Evolutionary conservation across 106 monocot species (phyloP).

Genomic region (Chionographis japonica): DNA sequence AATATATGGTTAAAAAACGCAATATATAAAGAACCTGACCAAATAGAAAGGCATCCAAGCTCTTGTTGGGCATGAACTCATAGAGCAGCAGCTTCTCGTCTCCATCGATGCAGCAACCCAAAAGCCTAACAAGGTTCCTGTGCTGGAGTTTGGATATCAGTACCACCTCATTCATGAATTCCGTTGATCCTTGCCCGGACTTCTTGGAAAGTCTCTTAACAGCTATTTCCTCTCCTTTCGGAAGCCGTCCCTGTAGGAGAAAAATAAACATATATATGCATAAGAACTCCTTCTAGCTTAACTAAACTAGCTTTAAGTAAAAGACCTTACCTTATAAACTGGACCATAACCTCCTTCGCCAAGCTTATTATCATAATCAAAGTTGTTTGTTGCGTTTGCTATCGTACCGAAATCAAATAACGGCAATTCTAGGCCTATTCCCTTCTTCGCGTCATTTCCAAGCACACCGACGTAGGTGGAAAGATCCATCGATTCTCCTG

Average conservation of each 20-base stretch:
- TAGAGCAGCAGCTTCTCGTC: slow-evolving; percentile 4
- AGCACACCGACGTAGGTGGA: neutral
- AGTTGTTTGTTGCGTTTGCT: neutral
- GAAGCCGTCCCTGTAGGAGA: neutral
- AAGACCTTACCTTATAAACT: slow-evolving; percentile 4
- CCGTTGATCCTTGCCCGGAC: neutral
- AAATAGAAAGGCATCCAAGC: slow-evolving; percentile 7
- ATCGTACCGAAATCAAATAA: neutral
- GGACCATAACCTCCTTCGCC: slow-evolving; percentile 8
- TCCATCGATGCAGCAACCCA: slow-evolving; percentile 1
- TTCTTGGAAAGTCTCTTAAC: slow-evolving; percentile 5
- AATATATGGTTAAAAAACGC: neutral
- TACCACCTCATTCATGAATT: slow-evolving; percentile 4
- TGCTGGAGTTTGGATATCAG: slow-evolving; percentile 7
- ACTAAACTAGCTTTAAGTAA: neutral
- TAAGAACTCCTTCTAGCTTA: neutral
- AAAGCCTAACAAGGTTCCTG: slow-evolving; percentile 5
- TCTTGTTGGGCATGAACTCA: slow-evolving; percentile 8
- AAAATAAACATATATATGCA: neutral
- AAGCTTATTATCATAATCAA: neutral
- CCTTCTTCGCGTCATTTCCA: neutral
- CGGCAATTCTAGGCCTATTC: neutral
- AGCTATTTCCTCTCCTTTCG: neutral
- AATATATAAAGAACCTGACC: neutral
- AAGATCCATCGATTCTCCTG: neutral